These are phyloP conservation scores for Hordeum vulgare DNA, from an alignment of 176 grass and related monocot species.

Conservation along the genomic window DNA sequence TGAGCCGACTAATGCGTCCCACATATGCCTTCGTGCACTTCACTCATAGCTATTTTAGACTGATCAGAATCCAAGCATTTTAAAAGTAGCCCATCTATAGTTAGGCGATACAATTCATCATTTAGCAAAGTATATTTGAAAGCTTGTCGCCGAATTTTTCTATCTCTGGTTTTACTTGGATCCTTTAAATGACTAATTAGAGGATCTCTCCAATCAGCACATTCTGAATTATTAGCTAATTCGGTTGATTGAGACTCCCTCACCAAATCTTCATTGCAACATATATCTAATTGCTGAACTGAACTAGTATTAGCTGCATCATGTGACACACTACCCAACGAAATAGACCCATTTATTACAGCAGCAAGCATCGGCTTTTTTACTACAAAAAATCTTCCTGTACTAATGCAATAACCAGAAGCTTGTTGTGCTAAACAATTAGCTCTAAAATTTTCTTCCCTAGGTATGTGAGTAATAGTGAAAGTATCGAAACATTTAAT, in stretches of 20 bases:
- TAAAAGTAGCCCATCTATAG: background rate
- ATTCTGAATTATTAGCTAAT: background rate
- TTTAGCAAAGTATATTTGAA: too few species aligned
- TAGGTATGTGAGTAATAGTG: background rate
- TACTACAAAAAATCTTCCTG: background rate
- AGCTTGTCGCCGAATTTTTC: too few species aligned
- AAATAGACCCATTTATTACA: too few species aligned
- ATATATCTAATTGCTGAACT: too few species aligned
- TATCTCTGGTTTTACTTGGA: too few species aligned
- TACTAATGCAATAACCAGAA: background rate
- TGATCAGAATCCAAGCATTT: background rate
- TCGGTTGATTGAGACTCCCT: background rate
- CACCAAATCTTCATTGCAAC: background rate
- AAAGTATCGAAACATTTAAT: background rate
- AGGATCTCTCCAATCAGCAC: background rate
- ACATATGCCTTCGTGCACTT: background rate
- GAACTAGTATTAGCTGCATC: too few species aligned
- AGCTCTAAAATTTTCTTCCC: background rate
- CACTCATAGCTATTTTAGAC: background rate
- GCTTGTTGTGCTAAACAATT: too few species aligned
- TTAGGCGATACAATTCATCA: background rate
- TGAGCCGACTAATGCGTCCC: constrained; percentile 1
- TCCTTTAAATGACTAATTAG: too few species aligned
- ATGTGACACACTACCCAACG: too few species aligned
- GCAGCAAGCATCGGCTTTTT: background rate